Evolutionary conservation across 2,329 filamentous ascomycete genomes (phyloP).

Genomic region (Dothideomycetes sp.): DNA sequence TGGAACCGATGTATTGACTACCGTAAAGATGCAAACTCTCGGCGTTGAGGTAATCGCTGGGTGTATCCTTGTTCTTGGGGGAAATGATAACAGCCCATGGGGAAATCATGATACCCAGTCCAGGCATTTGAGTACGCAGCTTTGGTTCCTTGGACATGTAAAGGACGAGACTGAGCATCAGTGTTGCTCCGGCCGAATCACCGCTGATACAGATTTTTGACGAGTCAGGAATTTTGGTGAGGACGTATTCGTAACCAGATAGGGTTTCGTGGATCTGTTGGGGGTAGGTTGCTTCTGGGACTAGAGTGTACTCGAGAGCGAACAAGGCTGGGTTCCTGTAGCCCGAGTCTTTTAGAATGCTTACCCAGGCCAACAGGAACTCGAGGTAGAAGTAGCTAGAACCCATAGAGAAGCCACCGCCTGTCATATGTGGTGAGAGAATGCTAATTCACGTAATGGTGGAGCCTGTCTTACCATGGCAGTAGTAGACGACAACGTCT

Average conservation of each 20-base stretch:
- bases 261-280: conserved; percentile 62
- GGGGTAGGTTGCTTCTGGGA: conserved; percentile 65
- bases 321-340: conserved; percentile 72
- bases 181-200: conserved; percentile 69
- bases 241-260: conserved; percentile 61
- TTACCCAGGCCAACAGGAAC: conserved; percentile 65
- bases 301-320: conserved; percentile 70
- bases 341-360: conserved; percentile 53
- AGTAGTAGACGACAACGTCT: conserved; percentile 74
- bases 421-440: conserved; percentile 29
- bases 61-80: conserved; percentile 55
- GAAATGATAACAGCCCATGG: conserved; percentile 73
- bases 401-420: conserved; percentile 77
- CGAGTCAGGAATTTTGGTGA: conserved; percentile 49
- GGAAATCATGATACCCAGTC: conserved; percentile 63
- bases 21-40: conserved; percentile 61
- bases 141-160: conserved; percentile 47
- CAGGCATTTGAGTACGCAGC: conserved; percentile 40
- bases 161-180: conserved; percentile 64
- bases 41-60: conserved; percentile 66
- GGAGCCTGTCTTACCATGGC: conserved; percentile 53
- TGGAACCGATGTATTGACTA: conserved; percentile 53
- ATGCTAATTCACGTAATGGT: no score
- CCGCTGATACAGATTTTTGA: conserved; percentile 62
- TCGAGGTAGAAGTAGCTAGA: conserved; percentile 78